Conservation (phyloP, 495 filamentous ascomycete species). For the Penicillium daleae region DNA sequence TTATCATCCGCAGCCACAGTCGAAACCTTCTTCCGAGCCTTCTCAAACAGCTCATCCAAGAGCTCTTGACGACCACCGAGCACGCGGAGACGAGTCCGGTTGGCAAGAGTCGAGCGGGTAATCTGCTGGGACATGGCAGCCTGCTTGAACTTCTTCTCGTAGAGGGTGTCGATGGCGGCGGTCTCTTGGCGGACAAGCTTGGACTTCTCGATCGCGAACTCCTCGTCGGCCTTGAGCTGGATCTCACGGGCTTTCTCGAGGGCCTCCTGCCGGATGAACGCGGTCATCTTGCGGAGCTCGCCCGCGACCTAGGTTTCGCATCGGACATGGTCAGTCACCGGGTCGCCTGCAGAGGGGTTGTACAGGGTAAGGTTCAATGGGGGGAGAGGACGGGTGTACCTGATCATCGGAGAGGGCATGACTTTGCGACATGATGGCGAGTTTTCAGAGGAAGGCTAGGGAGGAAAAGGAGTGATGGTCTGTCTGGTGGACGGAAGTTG, state of each 20-base stretch:
- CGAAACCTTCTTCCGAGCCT: slow-evolving; percentile 67
- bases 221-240: slow-evolving; percentile 95
- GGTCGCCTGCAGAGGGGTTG: slow-evolving; percentile 7
- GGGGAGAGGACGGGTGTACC: slow-evolving; percentile 38
- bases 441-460: slow-evolving; percentile 27
- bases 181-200: slow-evolving; percentile 97
- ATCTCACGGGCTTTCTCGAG: slow-evolving; percentile 96
- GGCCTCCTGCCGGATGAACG: slow-evolving; percentile 99
- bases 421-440: slow-evolving; percentile 78
- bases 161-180: slow-evolving; percentile 83
- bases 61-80: slow-evolving; percentile 85
- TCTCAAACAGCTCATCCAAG: slow-evolving; percentile 88
- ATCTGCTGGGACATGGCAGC: slow-evolving; percentile 97
- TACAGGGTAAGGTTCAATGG: neutral
- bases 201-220: slow-evolving; percentile 97
- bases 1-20: slow-evolving; percentile 66
- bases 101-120: slow-evolving; percentile 88
- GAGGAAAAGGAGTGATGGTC: slow-evolving; percentile 13
- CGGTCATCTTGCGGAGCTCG: slow-evolving; percentile 99
- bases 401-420: slow-evolving; percentile 98
- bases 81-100: slow-evolving; percentile 89
- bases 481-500: slow-evolving; percentile 9
- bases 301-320: slow-evolving; percentile 68
- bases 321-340: slow-evolving; percentile 24
- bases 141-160: slow-evolving; percentile 98